A percentile compares a stretch with the other conserved stretches of the same genome.
Conservation (phyloP, 768 basidiomycete genomes). For the Tulasnella sp. region DNA sequence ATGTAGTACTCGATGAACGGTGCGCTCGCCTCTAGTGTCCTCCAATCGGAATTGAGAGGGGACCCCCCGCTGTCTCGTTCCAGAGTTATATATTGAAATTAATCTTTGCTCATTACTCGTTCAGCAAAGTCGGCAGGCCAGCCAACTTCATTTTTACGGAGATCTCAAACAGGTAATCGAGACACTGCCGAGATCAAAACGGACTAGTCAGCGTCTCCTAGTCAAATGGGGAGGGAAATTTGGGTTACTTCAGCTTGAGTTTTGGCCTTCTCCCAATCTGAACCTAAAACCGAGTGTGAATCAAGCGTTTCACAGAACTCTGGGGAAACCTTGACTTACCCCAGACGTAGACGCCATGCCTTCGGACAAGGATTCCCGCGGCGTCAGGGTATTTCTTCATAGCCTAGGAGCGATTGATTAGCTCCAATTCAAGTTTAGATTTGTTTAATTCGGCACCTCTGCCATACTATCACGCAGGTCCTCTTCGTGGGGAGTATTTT, state of each 20-base stretch:
- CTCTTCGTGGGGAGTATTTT: constrained; percentile 87
- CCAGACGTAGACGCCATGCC: constrained; percentile 85
- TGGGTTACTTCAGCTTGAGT: constrained; percentile 69
- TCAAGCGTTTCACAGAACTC: neutral
- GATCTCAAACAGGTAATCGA: constrained; percentile 88
- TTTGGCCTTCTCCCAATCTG: constrained; percentile 84
- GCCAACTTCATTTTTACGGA: constrained; percentile 76
- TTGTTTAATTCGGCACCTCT: constrained; percentile 37
- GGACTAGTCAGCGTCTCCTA: neutral
- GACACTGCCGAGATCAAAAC: constrained; percentile 49
- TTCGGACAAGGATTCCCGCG: constrained; percentile 67
- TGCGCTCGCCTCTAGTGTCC: too few relatives aligned
- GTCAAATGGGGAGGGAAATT: neutral
- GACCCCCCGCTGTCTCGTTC: neutral
- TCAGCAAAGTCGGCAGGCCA: constrained; percentile 28
- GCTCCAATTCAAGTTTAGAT: neutral
- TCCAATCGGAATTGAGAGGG: neutral
- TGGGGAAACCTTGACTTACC: constrained; percentile 43
- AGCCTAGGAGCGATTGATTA: constrained; percentile 40
- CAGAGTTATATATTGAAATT: neutral
- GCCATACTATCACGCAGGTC: constrained; percentile 87
- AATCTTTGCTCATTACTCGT: neutral
- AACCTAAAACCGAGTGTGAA: constrained; percentile 37
- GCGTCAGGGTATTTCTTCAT: constrained; percentile 78
- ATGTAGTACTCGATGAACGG: neutral